Evolutionary conservation across 2,329 filamentous ascomycete species (phyloP).

Genomic region (Colletotrichum sansevieriae): DNA sequence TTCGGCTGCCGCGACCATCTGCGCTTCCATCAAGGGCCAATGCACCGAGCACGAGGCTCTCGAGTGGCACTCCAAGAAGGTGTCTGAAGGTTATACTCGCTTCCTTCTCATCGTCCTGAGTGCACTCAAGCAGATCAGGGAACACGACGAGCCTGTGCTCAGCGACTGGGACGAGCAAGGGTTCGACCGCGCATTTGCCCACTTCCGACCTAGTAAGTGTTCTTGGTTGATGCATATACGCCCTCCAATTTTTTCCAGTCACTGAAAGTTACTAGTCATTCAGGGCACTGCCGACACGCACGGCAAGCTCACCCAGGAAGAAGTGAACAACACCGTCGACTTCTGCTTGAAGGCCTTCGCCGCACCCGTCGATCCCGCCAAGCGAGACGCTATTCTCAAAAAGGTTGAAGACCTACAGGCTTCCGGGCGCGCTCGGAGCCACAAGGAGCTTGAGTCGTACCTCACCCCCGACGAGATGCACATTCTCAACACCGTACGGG

Average conservation of each 20-base stretch:
- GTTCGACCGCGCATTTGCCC: constrained; percentile 58
- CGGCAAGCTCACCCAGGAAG: constrained; percentile 47
- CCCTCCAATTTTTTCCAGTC: neutral
- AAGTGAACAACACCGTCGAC: constrained; percentile 50
- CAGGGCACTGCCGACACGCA: constrained; percentile 52
- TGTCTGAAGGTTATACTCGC: constrained; percentile 59
- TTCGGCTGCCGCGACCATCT: constrained; percentile 60
- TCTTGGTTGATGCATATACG: neutral
- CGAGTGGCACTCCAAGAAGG: constrained; percentile 60
- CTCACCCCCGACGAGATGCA: constrained; percentile 46
- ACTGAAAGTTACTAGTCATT: constrained; percentile 49
- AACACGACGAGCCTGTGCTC: constrained; percentile 54
- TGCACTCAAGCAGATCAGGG: constrained; percentile 44
- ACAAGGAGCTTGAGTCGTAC: constrained; percentile 34
- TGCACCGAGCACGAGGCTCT: constrained; percentile 52
- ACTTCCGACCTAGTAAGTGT: constrained; percentile 56
- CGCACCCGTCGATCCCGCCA: constrained; percentile 1
- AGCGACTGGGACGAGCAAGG: constrained; percentile 56
- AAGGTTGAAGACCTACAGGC: constrained; percentile 39
- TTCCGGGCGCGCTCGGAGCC: neutral
- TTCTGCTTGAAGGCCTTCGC: constrained; percentile 51
- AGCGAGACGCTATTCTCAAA: neutral
- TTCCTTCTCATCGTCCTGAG: constrained; percentile 59
- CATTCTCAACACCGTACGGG: constrained; percentile 48
- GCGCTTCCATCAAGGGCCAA: constrained; percentile 54